Base-by-base conservation (phyloP, 805 yeast genomes). In the Saccharomycopsis sp. region DNA sequence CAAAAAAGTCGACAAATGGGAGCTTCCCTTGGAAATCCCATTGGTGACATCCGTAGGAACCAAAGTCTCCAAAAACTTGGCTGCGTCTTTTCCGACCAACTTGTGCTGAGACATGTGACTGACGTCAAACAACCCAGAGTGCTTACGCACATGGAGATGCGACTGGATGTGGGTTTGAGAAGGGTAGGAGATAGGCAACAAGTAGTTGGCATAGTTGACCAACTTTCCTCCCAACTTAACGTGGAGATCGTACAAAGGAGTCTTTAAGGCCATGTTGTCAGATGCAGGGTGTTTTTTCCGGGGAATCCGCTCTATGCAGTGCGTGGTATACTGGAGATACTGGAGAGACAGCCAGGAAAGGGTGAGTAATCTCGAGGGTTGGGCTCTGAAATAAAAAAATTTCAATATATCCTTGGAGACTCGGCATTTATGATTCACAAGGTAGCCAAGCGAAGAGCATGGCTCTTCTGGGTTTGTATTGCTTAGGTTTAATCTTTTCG, bases 41-140 rank as follows among this genome's bases (percentile, higher is more conserved):
- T 72, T 66, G 14, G 50, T 47, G 61, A 91, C 79, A 69, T 91
- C 97, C 15, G 92, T 81, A 9, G 99, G 99, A n/a, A 97, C 89
- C 53, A 92, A 75, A 64, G 79, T 81, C 69, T 94, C 87, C 62
- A 94, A 75, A 57, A 92, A 83, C 2, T 75, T 75, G 3, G 82
- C 73, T 1, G 95, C 81, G 47, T 81, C 86, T 1, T 79, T 72
- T 15, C 99, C 99, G 1, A 71, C 68, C 60, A 94, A 70, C 50
- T 76, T 79, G 70, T 95, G 97, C 75, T 94, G 99, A 54, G 92
- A 79, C 99, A 94, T 94, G 72, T 94, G 99, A 56, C 97, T 89
- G 54, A 94, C 99, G 70, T 94, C 99, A 67, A 94, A 94, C 54
- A 94, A 75, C 4, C 99, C 99, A 41, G 91, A 91, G 61, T 88